These are phyloP conservation scores for Sclerospora graminicola DNA, from an alignment of 352 stramenopile species.

Conservation along the genomic window DNA sequence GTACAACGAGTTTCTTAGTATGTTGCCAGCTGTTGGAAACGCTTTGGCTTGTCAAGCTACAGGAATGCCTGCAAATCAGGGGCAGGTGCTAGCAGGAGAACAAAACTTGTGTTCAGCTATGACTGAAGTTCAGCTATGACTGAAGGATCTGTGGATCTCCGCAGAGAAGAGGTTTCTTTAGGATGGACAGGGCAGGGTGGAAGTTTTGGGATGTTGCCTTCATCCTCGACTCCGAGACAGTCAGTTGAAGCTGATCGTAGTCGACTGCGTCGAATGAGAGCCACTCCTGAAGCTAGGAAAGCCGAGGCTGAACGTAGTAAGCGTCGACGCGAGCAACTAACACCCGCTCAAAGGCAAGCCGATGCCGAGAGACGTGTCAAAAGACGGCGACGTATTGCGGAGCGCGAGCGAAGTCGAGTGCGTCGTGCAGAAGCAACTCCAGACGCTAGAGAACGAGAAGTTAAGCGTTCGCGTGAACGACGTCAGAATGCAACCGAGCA, in stretches of 20 bases:
- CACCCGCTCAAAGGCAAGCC: conserved; percentile 47
- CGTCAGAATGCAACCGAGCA: conserved; percentile 53
- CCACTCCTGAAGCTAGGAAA: conserved; percentile 34
- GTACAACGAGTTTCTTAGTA: conserved; percentile 45
- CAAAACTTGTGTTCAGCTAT: background rate
- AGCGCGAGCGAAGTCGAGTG: conserved; percentile 35
- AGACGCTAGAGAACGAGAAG: conserved; percentile 37
- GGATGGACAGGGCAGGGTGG: background rate
- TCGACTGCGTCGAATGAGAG: conserved; percentile 35
- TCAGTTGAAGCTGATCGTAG: conserved; percentile 49
- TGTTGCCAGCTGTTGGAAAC: conserved; percentile 22
- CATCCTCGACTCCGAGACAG: conserved; percentile 12
- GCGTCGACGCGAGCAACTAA: conserved; percentile 47
- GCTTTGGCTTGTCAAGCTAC: background rate
- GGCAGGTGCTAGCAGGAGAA: background rate
- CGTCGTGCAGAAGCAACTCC: conserved; percentile 36
- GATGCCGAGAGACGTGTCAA: conserved; percentile 52
- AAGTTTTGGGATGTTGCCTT: background rate
- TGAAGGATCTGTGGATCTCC: background rate
- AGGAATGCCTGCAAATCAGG: background rate
- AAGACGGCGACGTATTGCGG: conserved; percentile 41
- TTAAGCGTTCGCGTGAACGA: conserved; percentile 47
- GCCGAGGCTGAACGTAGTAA: conserved; percentile 47
- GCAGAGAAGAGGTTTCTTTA: background rate
- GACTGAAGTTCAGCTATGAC: background rate